Evolutionary conservation across 495 filamentous ascomycete genomes (phyloP).

Genomic region (Astrothelium macrocarpum): DNA sequence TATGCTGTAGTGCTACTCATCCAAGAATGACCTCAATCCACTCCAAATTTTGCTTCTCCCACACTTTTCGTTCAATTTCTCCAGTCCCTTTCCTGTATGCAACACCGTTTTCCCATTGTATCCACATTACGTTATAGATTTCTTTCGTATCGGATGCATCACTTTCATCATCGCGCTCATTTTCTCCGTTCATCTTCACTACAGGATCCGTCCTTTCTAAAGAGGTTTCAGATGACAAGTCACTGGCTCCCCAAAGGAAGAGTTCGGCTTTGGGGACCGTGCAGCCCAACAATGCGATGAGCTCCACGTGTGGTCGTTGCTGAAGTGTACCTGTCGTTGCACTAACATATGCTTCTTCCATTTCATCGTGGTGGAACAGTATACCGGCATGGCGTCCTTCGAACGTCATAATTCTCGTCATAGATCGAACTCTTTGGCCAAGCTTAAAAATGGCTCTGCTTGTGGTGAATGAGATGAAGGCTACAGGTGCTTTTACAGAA

Average conservation of each 20-base stretch:
- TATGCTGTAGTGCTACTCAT: not conserved
- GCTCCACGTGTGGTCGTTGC: not conserved
- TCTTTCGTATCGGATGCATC: not conserved
- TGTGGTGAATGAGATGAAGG: not conserved
- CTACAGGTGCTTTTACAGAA: not conserved
- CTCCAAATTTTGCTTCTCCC: conserved; percentile 3
- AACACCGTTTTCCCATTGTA: conserved; percentile 7
- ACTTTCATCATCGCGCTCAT: conserved; percentile 7
- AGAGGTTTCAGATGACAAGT: not conserved
- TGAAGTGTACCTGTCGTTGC: not conserved
- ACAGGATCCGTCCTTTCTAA: not conserved
- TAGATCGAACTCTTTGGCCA: not conserved
- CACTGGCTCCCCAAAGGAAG: not conserved
- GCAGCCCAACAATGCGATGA: not conserved
- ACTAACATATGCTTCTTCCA: not conserved
- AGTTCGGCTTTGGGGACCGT: not conserved
- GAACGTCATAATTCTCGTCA: not conserved
- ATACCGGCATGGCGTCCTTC: not conserved
- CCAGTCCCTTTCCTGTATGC: conserved; percentile 9
- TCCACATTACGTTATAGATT: conserved; percentile 11
- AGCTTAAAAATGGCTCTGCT: not conserved
- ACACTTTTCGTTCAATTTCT: not conserved
- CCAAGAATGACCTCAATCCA: conserved; percentile 8
- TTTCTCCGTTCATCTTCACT: conserved; percentile 2
- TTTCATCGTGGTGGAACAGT: not conserved